These are phyloP conservation scores for Phytophthora citrophthora DNA, from an alignment of 352 stramenopile species.

Conservation along the genomic window DNA sequence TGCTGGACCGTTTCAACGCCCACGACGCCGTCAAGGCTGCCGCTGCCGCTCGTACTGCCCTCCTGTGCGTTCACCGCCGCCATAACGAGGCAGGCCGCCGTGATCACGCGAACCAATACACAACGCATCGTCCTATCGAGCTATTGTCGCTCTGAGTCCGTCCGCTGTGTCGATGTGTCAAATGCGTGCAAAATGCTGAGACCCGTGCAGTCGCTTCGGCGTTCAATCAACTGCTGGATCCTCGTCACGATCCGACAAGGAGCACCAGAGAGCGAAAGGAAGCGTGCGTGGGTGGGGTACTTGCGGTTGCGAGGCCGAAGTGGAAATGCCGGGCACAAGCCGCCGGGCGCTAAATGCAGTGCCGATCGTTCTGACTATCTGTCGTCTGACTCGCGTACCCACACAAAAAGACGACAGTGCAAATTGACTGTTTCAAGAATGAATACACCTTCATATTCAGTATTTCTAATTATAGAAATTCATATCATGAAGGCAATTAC, in stretches of 20 bases:
- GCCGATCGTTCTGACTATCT: constrained; percentile 17
- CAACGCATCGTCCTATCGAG: constrained; percentile 21
- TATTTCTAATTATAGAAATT: too few species aligned
- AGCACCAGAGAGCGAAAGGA: constrained; percentile 12
- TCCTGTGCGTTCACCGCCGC: constrained; percentile 22
- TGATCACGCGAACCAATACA: constrained; percentile 24
- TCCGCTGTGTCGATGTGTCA: constrained; percentile 1
- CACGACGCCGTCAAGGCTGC: constrained; percentile 21
- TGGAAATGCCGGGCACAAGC: constrained; percentile 30
- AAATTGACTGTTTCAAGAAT: too few species aligned
- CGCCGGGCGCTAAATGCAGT: neutral
- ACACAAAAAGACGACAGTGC: constrained; percentile 13
- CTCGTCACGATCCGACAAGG: constrained; percentile 29
- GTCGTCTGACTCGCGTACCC: constrained; percentile 16
- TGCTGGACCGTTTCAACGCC: constrained; percentile 19
- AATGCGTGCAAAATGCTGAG: constrained; percentile 4
- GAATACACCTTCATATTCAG: too few species aligned
- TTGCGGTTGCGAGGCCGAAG: constrained; percentile 40
- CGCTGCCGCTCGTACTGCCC: constrained; percentile 22
- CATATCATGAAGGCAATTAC: too few species aligned
- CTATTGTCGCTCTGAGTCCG: neutral
- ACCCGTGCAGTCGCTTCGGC: neutral
- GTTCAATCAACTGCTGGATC: constrained; percentile 10
- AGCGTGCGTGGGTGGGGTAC: constrained; percentile 23
- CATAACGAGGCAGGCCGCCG: constrained; percentile 29